phyloP scores from a whole-genome alignment of 139 green algal species.

The Chlamydomonas sp. region DNA sequence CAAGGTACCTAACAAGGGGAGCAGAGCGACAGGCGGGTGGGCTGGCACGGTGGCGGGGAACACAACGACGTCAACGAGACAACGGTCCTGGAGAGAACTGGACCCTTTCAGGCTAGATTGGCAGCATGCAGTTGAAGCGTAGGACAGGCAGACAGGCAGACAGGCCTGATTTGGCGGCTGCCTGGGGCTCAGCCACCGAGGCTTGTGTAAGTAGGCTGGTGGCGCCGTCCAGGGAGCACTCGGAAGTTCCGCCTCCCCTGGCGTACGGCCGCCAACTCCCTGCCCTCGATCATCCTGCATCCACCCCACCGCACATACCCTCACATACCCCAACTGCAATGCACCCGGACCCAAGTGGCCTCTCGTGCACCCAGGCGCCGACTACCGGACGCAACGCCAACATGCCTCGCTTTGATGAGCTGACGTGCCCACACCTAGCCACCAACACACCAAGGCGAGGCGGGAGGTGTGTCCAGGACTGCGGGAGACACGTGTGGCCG shows the following conservation, averaged over 20 bases:
- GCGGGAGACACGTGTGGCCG: neutral
- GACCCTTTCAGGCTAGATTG: neutral
- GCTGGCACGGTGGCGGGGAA: neutral
- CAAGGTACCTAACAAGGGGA: slow-evolving; percentile 54
- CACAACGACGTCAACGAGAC: neutral
- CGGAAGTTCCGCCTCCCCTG: no score
- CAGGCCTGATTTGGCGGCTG: neutral
- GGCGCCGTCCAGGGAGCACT: no score
- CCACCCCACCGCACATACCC: no score
- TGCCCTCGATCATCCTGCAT: no score
- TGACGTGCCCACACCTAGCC: neutral
- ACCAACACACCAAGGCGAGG: neutral
- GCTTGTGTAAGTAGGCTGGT: no score
- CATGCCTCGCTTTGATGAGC: neutral
- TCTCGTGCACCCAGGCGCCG: neutral
- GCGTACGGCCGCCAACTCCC: no score
- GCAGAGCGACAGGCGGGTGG: neutral
- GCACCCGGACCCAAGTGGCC: neutral
- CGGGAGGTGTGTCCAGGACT: neutral
- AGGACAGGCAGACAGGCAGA: neutral
- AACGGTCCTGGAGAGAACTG: neutral
- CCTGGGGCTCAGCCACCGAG: neutral
- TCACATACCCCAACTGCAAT: no score
- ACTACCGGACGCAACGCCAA: neutral
- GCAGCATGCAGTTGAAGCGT: neutral